Evolutionary conservation across 495 filamentous ascomycete species (phyloP).

Genomic region (Neurospora tetraspora): DNA sequence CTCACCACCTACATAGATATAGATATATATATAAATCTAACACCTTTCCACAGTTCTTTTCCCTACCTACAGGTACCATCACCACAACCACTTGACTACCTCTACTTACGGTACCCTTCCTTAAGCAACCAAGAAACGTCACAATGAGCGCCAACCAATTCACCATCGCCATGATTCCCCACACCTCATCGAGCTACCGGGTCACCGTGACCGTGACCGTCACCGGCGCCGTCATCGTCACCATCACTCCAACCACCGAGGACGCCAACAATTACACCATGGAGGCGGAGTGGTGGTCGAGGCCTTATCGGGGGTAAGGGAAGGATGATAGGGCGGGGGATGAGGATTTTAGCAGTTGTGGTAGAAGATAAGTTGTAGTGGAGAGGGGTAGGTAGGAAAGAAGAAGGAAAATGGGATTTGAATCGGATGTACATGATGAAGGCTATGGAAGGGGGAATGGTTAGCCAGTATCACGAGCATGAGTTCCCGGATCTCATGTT

Average conservation of each 20-base stretch:
- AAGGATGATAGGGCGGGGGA: not conserved
- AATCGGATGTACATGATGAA: not conserved
- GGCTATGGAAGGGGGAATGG: not conserved
- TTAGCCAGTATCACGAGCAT: not conserved
- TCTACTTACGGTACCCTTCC: not conserved
- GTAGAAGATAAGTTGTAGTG: not conserved
- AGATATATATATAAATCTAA: not conserved
- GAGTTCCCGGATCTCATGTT: not conserved
- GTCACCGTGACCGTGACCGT: not conserved
- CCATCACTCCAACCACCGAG: not conserved
- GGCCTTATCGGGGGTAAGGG: not conserved
- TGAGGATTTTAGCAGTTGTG: not conserved
- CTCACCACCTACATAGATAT: not conserved
- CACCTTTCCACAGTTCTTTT: not conserved
- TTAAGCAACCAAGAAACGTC: not conserved
- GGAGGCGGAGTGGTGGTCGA: not conserved
- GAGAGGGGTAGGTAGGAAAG: not conserved
- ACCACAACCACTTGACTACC: not conserved
- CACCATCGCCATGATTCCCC: not conserved
- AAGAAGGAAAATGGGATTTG: not conserved
- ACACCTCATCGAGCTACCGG: not conserved
- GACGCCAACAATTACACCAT: not conserved
- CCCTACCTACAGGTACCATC: not conserved
- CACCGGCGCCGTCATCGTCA: not conserved
- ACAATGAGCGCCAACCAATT: not conserved